Conservation (phyloP, 1,139 yeast genomes). For the Diutina mesorugosa region DNA sequence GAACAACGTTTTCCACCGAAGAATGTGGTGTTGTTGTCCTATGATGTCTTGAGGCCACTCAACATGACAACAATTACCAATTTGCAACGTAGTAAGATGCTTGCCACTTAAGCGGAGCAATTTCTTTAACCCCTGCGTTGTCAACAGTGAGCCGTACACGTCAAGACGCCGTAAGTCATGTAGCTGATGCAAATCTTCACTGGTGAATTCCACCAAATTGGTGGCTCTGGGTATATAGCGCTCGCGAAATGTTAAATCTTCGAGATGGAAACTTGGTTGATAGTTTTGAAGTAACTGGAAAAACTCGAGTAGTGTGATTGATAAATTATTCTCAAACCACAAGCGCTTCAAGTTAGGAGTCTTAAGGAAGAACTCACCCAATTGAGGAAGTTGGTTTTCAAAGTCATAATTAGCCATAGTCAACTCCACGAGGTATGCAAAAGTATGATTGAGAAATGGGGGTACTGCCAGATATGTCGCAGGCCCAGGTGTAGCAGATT, state of each 20-base stretch:
- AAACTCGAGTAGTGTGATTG: not conserved
- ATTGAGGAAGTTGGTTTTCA: not conserved
- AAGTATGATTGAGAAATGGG: not conserved
- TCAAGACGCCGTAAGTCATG: not conserved
- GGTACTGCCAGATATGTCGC: not conserved
- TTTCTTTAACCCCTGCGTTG: not conserved
- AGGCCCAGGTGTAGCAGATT: not conserved
- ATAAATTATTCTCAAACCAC: not conserved
- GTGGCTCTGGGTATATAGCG: not conserved
- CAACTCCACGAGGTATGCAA: not conserved
- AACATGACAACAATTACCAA: not conserved
- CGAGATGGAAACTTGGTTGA: not conserved
- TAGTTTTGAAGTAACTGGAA: not conserved
- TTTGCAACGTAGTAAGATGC: not conserved
- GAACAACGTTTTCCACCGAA: not conserved
- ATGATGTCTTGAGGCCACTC: not conserved
- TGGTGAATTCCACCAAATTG: not conserved
- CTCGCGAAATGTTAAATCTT: not conserved
- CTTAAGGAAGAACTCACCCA: not conserved
- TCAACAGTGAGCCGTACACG: conserved; percentile 1
- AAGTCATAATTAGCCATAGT: not conserved
- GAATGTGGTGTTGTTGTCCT: not conserved
- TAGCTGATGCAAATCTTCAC: not conserved
- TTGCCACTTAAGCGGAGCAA: not conserved
- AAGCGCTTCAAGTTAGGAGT: not conserved